These are phyloP conservation scores for Verticillium klebahnii DNA, from an alignment of 2,329 filamentous ascomycete species.

Conservation along the genomic window DNA sequence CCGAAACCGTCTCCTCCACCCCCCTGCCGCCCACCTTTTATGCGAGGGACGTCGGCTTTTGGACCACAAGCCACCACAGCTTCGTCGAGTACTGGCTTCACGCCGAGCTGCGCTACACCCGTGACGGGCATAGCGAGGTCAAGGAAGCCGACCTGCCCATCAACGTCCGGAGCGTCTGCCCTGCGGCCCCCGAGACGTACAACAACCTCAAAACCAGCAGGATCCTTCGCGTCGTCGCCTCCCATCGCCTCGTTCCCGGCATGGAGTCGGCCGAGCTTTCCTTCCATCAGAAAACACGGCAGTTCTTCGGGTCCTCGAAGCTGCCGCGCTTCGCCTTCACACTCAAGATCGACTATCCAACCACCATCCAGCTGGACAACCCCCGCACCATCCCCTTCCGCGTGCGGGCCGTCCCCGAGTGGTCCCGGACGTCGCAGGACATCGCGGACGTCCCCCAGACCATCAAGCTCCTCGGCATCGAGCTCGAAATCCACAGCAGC, in stretches of 20 bases:
- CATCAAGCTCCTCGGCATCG: conserved; percentile 11
- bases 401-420: conserved; percentile 12
- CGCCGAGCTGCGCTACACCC: conserved; percentile 17
- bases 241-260: conserved; percentile 24
- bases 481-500: conserved; percentile 10
- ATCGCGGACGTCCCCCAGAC: conserved; percentile 11
- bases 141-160: conserved; percentile 18
- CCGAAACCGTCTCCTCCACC: conserved; percentile 4
- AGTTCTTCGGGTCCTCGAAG: conserved; percentile 25
- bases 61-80: conserved; percentile 12
- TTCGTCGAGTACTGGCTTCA: conserved; percentile 31
- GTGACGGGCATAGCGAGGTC: neutral
- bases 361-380: conserved; percentile 23
- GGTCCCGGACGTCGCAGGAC: conserved; percentile 7
- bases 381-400: conserved; percentile 15
- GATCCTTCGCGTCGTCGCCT: conserved; percentile 3
- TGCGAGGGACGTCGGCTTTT: neutral
- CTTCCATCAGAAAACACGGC: conserved; percentile 25
- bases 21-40: conserved; percentile 14
- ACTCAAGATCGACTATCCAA: conserved; percentile 20
- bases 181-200: conserved; percentile 11
- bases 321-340: conserved; percentile 23
- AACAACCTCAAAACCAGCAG: conserved; percentile 8
- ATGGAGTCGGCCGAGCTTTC: conserved; percentile 22
- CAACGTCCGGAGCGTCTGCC: conserved; percentile 5